Evolutionary conservation across 495 filamentous ascomycete genomes (phyloP).

Genomic region (Podospora appendiculata): DNA sequence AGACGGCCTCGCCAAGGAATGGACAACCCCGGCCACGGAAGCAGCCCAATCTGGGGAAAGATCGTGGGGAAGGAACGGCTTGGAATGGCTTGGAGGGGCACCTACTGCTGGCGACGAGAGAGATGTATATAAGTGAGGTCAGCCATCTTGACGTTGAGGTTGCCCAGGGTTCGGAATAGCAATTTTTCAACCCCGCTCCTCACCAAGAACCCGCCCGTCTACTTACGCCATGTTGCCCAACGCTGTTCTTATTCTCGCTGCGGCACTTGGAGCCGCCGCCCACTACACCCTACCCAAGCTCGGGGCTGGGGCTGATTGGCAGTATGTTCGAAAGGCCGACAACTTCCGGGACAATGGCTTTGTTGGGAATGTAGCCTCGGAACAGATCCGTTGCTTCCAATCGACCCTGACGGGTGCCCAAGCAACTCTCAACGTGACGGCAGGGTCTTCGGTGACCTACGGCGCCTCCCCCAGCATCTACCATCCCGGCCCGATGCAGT

Average conservation of each 20-base stretch:
- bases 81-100: too few relatives aligned
- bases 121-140: neutral
- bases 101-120: constrained; percentile 1
- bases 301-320: constrained; percentile 23
- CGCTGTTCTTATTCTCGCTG: constrained; percentile 8
- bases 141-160: neutral
- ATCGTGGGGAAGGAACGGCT: neutral
- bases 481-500: constrained; percentile 37
- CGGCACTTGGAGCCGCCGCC: constrained; percentile 15
- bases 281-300: constrained; percentile 25
- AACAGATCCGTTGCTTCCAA: constrained; percentile 43
- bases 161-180: neutral
- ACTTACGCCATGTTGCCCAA: constrained; percentile 13
- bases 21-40: constrained; percentile 4
- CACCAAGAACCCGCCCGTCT: neutral
- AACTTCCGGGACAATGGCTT: constrained; percentile 36
- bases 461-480: constrained; percentile 29
- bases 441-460: constrained; percentile 38
- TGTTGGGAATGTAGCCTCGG: constrained; percentile 34
- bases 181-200: too few relatives aligned
- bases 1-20: constrained; percentile 5
- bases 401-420: constrained; percentile 18
- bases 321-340: constrained; percentile 29
- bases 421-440: constrained; percentile 26
- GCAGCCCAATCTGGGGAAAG: constrained; percentile 7